Percentiles rank a stretch among this genome's conserved stretches.
Evolutionary conservation across 75 land plant genomes (phyloP).

Genomic region (Larix kaempferi): DNA sequence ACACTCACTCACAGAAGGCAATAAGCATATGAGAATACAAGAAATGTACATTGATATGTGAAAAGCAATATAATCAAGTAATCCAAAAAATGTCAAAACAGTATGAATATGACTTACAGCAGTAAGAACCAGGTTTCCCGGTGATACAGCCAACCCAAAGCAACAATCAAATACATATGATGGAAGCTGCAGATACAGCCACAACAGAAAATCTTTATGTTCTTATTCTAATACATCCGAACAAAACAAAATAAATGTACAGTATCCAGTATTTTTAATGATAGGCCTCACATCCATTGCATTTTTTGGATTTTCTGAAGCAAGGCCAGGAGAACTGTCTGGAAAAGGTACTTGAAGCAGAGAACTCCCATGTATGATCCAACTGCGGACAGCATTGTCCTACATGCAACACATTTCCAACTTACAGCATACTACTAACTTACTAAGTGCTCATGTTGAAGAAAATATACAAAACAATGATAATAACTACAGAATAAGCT

Average conservation of each 20-base stretch:
- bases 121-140: constrained; percentile 53
- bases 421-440: not conserved
- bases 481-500: not conserved
- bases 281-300: constrained; percentile 22
- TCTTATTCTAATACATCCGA: not conserved
- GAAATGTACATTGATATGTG: too few species aligned
- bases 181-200: constrained; percentile 31
- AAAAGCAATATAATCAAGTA: too few species aligned
- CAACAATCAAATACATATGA: constrained; percentile 32
- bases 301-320: constrained; percentile 9
- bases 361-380: constrained; percentile 31
- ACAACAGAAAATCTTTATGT: not conserved
- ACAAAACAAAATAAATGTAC: not conserved
- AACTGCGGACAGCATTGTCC: constrained; percentile 50
- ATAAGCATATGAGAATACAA: too few species aligned
- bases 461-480: not conserved
- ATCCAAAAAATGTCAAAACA: too few species aligned
- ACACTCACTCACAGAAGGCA: too few species aligned
- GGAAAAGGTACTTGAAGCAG: constrained; percentile 34
- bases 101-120: constrained; percentile 23
- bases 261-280: constrained; percentile 3
- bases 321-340: constrained; percentile 17
- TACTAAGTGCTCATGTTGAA: not conserved
- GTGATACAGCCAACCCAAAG: constrained; percentile 56
- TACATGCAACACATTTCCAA: constrained; percentile 1